phyloP scores from a whole-genome alignment of 192 early-diverging fungal genomes.

The Coemansia sp. region DNA sequence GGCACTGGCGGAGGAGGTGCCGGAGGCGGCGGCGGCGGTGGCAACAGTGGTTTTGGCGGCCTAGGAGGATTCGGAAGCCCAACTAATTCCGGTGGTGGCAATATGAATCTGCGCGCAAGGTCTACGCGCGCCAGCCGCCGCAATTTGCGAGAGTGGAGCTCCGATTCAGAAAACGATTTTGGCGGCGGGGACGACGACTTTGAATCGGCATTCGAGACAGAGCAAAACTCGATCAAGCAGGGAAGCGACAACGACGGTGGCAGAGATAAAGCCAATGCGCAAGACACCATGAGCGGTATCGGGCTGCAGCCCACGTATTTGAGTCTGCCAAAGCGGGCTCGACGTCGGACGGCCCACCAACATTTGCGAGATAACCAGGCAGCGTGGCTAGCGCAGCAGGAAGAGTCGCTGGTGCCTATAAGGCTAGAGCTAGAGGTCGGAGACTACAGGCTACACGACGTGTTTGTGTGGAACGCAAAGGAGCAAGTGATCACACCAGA shows the following conservation, averaged over 20 bases:
- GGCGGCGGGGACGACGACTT: conserved; percentile 32
- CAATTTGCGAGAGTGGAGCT: conserved; percentile 53
- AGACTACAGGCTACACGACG: conserved; percentile 79
- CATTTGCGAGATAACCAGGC: conserved; percentile 52
- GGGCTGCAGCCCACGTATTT: conserved; percentile 38
- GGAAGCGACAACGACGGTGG: conserved; percentile 39
- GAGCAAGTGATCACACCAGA: conserved; percentile 77
- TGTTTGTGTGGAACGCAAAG: conserved; percentile 92
- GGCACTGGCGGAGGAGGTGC: conserved; percentile 9
- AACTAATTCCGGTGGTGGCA: conserved; percentile 8
- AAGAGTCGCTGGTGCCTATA: conserved; percentile 83
- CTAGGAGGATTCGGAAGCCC: conserved; percentile 3
- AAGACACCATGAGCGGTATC: conserved; percentile 46
- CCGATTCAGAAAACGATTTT: conserved; percentile 49
- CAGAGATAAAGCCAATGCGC: conserved; percentile 19
- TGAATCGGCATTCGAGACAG: conserved; percentile 46
- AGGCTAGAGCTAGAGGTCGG: conserved; percentile 88
- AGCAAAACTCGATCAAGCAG: conserved; percentile 38
- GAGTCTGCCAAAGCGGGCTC: conserved; percentile 28
- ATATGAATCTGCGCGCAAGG: conserved; percentile 38
- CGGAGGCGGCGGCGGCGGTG: conserved; percentile 5
- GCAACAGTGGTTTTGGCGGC: neutral
- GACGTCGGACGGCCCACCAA: conserved; percentile 50
- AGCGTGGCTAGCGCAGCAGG: conserved; percentile 58
- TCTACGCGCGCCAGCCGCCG: conserved; percentile 45